These are phyloP conservation scores for Russula compacta DNA, from an alignment of 768 basidiomycete species.

Conservation along the genomic window DNA sequence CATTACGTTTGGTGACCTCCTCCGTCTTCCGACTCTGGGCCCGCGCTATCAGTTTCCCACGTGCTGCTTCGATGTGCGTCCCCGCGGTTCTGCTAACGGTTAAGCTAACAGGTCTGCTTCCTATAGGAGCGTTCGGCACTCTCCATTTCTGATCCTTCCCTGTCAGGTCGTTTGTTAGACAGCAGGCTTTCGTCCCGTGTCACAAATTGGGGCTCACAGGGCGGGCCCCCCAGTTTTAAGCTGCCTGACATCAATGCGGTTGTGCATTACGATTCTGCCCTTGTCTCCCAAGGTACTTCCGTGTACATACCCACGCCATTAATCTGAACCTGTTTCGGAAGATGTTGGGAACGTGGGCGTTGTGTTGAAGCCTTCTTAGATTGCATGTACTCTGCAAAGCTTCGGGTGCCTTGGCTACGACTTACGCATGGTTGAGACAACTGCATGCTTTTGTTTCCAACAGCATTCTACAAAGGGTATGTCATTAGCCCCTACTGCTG, in stretches of 20 bases:
- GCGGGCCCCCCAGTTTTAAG: background rate
- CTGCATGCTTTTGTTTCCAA: too few species aligned
- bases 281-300: background rate
- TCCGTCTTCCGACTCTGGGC: background rate
- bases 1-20: constrained; percentile 3
- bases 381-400: too few species aligned
- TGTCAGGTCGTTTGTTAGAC: background rate
- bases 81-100: constrained; percentile 5
- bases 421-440: background rate
- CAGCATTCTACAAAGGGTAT: background rate
- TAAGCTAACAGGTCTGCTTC: background rate
- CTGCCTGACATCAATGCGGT: background rate
- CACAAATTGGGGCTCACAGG: background rate
- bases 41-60: background rate
- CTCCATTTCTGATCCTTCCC: background rate
- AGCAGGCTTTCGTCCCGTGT: background rate
- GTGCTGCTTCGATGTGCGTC: constrained; percentile 2
- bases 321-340: too few species aligned
- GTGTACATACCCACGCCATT: background rate
- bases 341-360: background rate
- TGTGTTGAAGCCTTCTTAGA: background rate
- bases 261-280: background rate
- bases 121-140: constrained; percentile 6
- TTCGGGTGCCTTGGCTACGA: too few species aligned
- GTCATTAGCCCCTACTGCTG: background rate